Conservation (phyloP, 2,329 filamentous ascomycete species). For the Neofusicoccum ribis region DNA sequence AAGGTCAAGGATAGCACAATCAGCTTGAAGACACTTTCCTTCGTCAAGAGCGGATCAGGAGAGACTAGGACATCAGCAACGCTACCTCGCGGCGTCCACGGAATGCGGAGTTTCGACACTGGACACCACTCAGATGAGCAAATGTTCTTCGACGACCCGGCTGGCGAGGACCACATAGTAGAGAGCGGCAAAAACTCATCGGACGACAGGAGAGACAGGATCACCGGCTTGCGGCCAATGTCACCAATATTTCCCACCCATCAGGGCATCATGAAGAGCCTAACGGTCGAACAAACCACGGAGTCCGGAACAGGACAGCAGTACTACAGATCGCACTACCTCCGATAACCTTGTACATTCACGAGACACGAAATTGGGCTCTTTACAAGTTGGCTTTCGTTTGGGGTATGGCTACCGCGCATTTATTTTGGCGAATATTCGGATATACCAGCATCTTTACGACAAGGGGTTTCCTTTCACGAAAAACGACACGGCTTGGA, state of each 20-base stretch:
- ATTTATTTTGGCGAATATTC: background rate
- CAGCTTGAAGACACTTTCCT: slow-evolving; percentile 3
- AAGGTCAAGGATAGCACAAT: slow-evolving; percentile 7
- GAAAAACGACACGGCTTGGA: background rate
- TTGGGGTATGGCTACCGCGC: background rate
- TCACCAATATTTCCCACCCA: background rate
- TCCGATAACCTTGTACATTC: background rate
- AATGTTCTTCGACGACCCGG: slow-evolving; percentile 14
- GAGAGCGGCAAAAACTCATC: background rate
- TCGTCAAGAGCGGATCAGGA: background rate
- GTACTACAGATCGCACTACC: slow-evolving; percentile 4
- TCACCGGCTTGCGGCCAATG: background rate
- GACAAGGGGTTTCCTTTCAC: background rate
- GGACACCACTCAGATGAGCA: slow-evolving; percentile 1
- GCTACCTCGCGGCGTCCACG: background rate
- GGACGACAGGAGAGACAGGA: background rate
- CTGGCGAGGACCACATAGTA: background rate
- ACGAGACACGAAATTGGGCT: background rate
- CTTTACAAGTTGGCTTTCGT: background rate
- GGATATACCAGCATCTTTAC: background rate
- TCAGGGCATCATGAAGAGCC: slow-evolving; percentile 5
- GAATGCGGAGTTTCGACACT: background rate
- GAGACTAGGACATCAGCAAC: background rate
- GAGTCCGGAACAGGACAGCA: background rate
- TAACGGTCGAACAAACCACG: slow-evolving; percentile 11